Evolutionary conservation across 805 yeast species (phyloP), one percentile per base, ranked within the genome.

Genomic region (Candida suzukii): DNA sequence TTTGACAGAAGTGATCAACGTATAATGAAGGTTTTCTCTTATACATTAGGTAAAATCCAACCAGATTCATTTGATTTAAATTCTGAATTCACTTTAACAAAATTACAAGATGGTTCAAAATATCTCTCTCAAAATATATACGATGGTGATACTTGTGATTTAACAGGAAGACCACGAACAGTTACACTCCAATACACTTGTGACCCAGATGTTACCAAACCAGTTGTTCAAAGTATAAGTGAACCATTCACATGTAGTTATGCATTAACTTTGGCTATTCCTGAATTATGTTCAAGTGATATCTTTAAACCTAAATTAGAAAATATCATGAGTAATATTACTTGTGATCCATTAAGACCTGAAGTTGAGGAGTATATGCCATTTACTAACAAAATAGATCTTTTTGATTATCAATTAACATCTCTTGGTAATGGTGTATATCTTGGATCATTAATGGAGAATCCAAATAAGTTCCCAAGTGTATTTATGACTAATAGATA

Each of bases 181-280:
- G 50, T 58, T 2, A 47, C 46, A 1, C 46, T 63, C 17, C 47
- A 51, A 16, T 63, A 62, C 35, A 41, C 44, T 5, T 64, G 67
- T 37, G 56, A 51, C 35, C 40, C 43, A 2, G 33, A 49, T 12
- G 32, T 40, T 2, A 14, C 27, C 3, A 1, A 11, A 1, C 58
- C 65, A 4, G 21, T n/a, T 13, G 43, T 61, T n/a, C 41, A 41
- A 7, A 38, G 40, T 7, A 46, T 60, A 7, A 43, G 48, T 14
- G 68, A 64, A 42, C 41, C 51, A 40, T 56, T 53, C 40, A 60
- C 65, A 3, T 64, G 68, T 38, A 52, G 52, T 21, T 64, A 64
- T 42, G 49, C 46, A 39, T 41, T 53, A 37, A 47, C 42, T 9
- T 38, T 58, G 9, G 35, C 51, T 2, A 34, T 54, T 13, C 52